These are phyloP conservation scores for Gossypium gossypioides DNA, from an alignment of 441 rosid species.

Conservation along the genomic window DNA sequence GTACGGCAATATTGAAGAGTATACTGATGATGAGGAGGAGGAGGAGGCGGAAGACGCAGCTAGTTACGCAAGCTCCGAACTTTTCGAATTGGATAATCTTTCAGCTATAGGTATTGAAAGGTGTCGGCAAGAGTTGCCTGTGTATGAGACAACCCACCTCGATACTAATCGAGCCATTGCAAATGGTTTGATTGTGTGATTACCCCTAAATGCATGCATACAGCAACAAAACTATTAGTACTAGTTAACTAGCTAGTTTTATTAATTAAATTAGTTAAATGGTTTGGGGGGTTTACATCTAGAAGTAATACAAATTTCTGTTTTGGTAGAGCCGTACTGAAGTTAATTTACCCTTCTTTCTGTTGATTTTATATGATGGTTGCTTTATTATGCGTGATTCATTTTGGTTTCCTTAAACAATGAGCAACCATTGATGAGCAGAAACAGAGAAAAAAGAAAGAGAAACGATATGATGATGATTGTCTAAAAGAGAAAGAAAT, in stretches of 20 bases:
- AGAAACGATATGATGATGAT: slow-evolving; percentile 1
- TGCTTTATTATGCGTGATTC: not conserved
- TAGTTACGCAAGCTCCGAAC: slow-evolving; percentile 82
- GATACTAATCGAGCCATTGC: slow-evolving; percentile 67
- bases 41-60: slow-evolving; percentile 42
- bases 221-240: slow-evolving; percentile 1
- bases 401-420: not conserved
- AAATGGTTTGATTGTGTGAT: slow-evolving; percentile 50
- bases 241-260: slow-evolving; percentile 16
- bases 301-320: slow-evolving; percentile 17
- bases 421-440: not conserved
- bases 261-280: slow-evolving; percentile 16
- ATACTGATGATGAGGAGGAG: slow-evolving; percentile 20
- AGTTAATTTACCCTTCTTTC: not conserved
- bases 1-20: slow-evolving; percentile 10
- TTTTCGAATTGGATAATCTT: slow-evolving; percentile 81
- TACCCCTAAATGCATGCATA: not conserved
- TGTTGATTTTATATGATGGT: not conserved
- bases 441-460: not conserved
- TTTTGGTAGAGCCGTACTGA: too few relatives aligned
- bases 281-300: slow-evolving; percentile 48
- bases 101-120: slow-evolving; percentile 59
- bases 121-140: slow-evolving; percentile 76
- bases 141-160: slow-evolving; percentile 79
- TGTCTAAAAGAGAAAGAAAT: slow-evolving; percentile 3